Conservation (phyloP, 2,329 filamentous ascomycete species). For the Tolypocladium endophyticum region DNA sequence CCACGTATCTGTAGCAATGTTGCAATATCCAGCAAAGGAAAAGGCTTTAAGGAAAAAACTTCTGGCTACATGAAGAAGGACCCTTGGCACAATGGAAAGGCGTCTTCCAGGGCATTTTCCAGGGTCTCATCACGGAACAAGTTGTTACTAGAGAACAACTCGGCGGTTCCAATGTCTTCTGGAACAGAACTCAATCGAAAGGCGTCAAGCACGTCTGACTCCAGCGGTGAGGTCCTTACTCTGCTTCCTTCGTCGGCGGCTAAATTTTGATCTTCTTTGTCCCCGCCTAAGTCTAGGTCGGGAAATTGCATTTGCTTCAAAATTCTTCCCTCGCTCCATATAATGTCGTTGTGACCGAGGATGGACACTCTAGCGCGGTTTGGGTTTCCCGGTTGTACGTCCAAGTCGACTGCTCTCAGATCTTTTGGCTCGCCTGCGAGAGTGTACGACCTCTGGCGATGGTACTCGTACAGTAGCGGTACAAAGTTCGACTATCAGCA, state of each 20-base stretch:
- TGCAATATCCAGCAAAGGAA: not conserved
- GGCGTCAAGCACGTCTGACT: not conserved
- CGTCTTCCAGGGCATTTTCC: not conserved
- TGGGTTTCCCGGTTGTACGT: not conserved
- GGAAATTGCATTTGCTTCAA: not conserved
- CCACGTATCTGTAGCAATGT: not conserved
- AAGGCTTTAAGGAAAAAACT: not conserved
- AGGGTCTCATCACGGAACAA: not conserved
- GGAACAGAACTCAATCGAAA: not conserved
- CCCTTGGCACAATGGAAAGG: not conserved
- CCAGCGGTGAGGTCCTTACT: not conserved
- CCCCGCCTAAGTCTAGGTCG: not conserved
- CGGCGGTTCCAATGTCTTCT: not conserved
- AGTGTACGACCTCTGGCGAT: not conserved
- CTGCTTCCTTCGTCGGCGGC: not conserved
- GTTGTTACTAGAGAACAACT: not conserved
- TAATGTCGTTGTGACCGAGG: not conserved
- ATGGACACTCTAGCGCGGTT: not conserved
- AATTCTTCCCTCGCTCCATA: not conserved
- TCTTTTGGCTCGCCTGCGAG: not conserved
- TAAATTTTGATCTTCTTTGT: not conserved
- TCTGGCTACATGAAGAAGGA: not conserved
- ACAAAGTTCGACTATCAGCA: not conserved
- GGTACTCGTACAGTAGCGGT: not conserved
- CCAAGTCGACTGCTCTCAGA: not conserved